Base-by-base conservation (phyloP, 2,329 filamentous ascomycete species). In the Sclerotinia trifoliorum region DNA sequence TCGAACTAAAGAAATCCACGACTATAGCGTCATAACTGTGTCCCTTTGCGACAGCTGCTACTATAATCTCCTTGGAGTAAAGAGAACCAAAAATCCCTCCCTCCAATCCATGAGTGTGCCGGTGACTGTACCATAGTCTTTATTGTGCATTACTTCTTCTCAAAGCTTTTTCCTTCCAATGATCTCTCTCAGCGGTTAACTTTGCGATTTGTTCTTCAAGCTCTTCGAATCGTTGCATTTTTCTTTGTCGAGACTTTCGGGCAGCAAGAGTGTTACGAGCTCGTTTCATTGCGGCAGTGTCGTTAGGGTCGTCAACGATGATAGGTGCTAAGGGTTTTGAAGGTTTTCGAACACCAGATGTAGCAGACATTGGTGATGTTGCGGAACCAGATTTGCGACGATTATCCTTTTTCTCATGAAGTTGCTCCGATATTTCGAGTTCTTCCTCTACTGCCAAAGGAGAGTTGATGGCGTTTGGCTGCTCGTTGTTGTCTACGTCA, bases 261-360 rank as follows among this genome's bases (percentile, higher is more conserved):
- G 94, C 94, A 24, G 94, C 94, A 78, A 96, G 86, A 11, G 93
- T 96, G 79, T 97, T 98, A 73, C 93, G 90, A 63, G 93, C 94
- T 78, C 94, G 91, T 88, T 97, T 97, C 84, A 94, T 86, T 26
- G 92, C 93, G n/a, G 90, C 79, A 13, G 85, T 86, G 76, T 97
- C 94, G 54, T 75, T 81, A 0, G 88, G 86, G 74, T 97, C 92
- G 39, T 89, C 86, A 49, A 93, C 86, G 70, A 90, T 82, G 78
- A 97, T 94, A 8, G 90, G 89, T 71, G 91, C 89, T 67, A 96
- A 83, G 71, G 90, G 89, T 84, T 94, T 94, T 77, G 92, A 88
- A 71, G 92, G 90, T 78, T 91, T 89, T 73, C 91, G 90, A 73
- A 89, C 83, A 60, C 89, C 82, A 62, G 86, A 86, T 44, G 91